Evolutionary conservation across 2,329 filamentous ascomycete genomes (phyloP).

Genomic region (Paecilomyces sp.): DNA sequence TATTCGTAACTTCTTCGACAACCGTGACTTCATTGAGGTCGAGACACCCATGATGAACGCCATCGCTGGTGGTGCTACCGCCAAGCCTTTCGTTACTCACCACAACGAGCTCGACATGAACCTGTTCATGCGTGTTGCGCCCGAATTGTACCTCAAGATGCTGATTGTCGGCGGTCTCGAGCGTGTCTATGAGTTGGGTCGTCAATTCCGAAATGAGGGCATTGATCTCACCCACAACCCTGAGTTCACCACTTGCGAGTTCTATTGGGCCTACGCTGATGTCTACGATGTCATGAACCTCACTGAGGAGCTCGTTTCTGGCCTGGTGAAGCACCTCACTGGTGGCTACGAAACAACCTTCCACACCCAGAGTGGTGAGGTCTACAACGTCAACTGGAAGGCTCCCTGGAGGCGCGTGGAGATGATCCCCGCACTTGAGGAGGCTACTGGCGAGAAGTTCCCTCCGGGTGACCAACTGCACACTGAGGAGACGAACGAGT

Average conservation of each 20-base stretch:
- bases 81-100: conserved; percentile 88
- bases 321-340: conserved; percentile 80
- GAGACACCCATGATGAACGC: conserved; percentile 97
- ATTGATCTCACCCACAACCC: conserved; percentile 94
- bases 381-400: conserved; percentile 91
- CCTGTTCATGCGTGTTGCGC: conserved; percentile 89
- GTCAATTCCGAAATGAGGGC: conserved; percentile 91
- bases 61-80: conserved; percentile 91
- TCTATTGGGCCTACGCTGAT: conserved; percentile 91
- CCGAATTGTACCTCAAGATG: conserved; percentile 96
- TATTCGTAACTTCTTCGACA: conserved; percentile 82
- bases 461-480: conserved; percentile 83
- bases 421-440: conserved; percentile 92
- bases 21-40: conserved; percentile 82
- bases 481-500: conserved; percentile 80
- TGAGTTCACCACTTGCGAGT: conserved; percentile 96
- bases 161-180: conserved; percentile 88
- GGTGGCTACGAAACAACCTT: conserved; percentile 81
- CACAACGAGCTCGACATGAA: conserved; percentile 96
- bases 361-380: conserved; percentile 78
- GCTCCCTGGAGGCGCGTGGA: conserved; percentile 87
- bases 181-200: conserved; percentile 90
- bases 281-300: conserved; percentile 84
- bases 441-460: conserved; percentile 88
- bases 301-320: conserved; percentile 88